Conservation (phyloP, 192 early-diverging fungal species). For the Neocallimastix lanati region DNA sequence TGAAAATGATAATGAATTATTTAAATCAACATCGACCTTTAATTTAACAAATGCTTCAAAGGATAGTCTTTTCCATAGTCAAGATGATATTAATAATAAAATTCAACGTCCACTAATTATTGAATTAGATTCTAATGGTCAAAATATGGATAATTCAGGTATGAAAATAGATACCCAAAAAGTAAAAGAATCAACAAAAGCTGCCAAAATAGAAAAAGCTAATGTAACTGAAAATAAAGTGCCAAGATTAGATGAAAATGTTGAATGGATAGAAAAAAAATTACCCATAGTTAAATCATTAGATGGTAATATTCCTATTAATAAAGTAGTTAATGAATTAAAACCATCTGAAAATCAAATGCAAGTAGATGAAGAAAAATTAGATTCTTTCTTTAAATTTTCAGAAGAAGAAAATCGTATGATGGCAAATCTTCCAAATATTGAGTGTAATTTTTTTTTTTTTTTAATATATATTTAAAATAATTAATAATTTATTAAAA, state of each 20-base stretch:
- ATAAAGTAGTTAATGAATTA: constrained; percentile 1
- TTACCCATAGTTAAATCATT: background rate
- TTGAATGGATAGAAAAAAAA: constrained; percentile 1
- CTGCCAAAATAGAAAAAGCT: background rate
- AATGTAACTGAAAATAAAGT: background rate
- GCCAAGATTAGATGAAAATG: background rate
- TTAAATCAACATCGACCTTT: background rate
- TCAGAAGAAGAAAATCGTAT: constrained; percentile 45
- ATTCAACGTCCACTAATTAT: background rate
- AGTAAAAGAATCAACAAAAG: background rate
- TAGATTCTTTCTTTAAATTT: constrained; percentile 23
- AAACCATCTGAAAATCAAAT: background rate
- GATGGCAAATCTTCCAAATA: constrained; percentile 63
- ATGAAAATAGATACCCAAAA: background rate
- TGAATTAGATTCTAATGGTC: background rate
- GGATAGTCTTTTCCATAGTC: background rate
- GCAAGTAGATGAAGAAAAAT: background rate
- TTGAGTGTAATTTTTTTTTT: constrained; percentile 35
- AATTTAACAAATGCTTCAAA: background rate
- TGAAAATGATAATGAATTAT: background rate
- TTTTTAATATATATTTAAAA: background rate
- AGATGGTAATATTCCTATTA: background rate
- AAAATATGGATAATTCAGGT: background rate
- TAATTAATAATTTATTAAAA: too few species aligned
- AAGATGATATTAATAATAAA: background rate